These are phyloP conservation scores for Teratosphaeriaceae sp. DNA, from an alignment of 2,329 filamentous ascomycete genomes.

Conservation along the genomic window DNA sequence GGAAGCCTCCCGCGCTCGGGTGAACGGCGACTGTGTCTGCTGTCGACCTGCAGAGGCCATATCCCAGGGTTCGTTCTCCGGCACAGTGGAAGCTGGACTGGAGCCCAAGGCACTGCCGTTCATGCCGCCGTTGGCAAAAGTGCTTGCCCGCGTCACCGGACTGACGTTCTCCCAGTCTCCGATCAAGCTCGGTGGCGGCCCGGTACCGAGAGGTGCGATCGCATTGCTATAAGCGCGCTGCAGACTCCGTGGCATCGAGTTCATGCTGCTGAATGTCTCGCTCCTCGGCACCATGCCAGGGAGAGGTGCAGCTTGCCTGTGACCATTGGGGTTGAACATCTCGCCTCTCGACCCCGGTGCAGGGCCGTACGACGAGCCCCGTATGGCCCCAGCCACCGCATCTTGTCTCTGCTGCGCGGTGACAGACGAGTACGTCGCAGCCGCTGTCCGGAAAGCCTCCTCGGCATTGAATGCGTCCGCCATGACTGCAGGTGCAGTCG, in stretches of 20 bases:
- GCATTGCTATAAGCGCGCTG: conserved; percentile 28
- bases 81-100: conserved; percentile 5
- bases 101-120: conserved; percentile 10
- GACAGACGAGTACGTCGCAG: conserved; percentile 2
- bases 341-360: not conserved
- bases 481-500: conserved; percentile 18
- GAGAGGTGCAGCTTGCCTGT: not conserved
- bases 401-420: conserved; percentile 6
- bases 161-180: conserved; percentile 24
- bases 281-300: not conserved
- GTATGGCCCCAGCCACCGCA: conserved; percentile 11
- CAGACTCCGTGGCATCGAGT: conserved; percentile 21
- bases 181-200: conserved; percentile 17
- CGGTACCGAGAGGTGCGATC: conserved; percentile 15
- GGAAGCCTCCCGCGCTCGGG: conserved; percentile 1
- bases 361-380: not conserved
- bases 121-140: conserved; percentile 1
- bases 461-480: conserved; percentile 22
- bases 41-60: conserved; percentile 12
- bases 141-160: conserved; percentile 11
- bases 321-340: not conserved
- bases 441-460: conserved; percentile 17
- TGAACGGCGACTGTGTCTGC: conserved; percentile 7
- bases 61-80: conserved; percentile 17
- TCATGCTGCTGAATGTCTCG: conserved; percentile 10